Evolutionary conservation across 192 early-diverging fungal species (phyloP), one percentile per base, ranked within the genome.

Genomic region (Coemansia sp.): DNA sequence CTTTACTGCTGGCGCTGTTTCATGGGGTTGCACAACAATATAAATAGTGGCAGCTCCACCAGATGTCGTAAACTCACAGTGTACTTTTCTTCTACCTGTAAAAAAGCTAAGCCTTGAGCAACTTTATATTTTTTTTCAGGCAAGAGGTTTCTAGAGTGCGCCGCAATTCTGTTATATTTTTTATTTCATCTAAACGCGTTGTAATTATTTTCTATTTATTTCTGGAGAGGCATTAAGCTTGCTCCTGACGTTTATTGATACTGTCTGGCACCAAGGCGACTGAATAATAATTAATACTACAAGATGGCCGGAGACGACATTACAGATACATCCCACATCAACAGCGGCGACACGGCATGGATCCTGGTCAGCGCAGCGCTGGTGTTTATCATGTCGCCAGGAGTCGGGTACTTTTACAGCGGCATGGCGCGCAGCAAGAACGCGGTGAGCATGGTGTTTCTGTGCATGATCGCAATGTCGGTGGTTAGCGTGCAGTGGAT

Each of bases 331-430:
- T 66, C 65, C 40, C 68, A 75, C 15, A 71, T 82, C 37, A 55
- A 74, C 59, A 58, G 53, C 50, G 75, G 81, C 44, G 89, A 90
- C 61, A 87, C 88, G 19, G 81, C 86, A 6, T 91, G 84, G 83
- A 83, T 93, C n/a, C 68, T 93, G 22, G 58, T 84, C 31, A 82
- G 84, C 17, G 82, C 93, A 3, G 89, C 88, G 1, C 72, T 96
- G 42, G 94, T 98, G 38, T 94, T 94, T 76, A 82, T 98, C 63
- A 98, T 98, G 95, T 87, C 89, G 21, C 96, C 96, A 1, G 96
- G 93, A 37, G 87, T 99, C 25, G 95, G 94, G 4, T 89, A 95
- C 78, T 94, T 97, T 62, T 99, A 99, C 84, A 91, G 92, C 55
- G 97, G 97, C 34, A 89, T 97, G 89, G 87, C 91, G 9, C 83